Evolutionary conservation across 2,329 filamentous ascomycete genomes (phyloP).

Genomic region (Rutstroemia sp.): DNA sequence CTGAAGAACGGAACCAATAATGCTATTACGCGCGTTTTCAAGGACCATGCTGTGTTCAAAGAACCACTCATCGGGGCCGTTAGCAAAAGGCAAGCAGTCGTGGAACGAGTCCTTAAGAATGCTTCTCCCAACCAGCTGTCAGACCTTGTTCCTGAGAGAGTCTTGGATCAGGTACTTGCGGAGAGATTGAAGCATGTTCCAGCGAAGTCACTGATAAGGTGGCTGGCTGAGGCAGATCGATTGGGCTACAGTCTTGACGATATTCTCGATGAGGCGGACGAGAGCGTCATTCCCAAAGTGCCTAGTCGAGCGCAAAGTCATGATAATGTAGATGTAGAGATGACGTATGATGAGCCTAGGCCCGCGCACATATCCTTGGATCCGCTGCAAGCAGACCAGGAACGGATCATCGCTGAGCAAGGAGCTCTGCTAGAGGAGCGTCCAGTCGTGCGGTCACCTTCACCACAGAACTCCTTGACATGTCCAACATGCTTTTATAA

Average conservation of each 20-base stretch:
- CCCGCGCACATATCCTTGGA: neutral
- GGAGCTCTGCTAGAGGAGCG: neutral
- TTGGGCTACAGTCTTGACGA: constrained; percentile 26
- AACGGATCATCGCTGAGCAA: constrained; percentile 6
- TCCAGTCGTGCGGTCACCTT: neutral
- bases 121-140: constrained; percentile 12
- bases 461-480: neutral
- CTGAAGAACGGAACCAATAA: constrained; percentile 20
- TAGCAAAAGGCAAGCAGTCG: constrained; percentile 12
- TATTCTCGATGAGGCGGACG: constrained; percentile 21
- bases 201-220: constrained; percentile 19
- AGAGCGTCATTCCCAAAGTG: constrained; percentile 16
- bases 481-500: constrained; percentile 2
- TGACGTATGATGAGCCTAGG: neutral
- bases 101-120: constrained; percentile 15
- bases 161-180: constrained; percentile 17
- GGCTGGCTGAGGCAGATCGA: constrained; percentile 21
- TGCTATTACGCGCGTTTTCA: constrained; percentile 20
- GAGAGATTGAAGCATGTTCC: constrained; percentile 18
- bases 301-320: neutral
- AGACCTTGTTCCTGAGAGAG: constrained; percentile 11
- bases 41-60: constrained; percentile 17
- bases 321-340: neutral
- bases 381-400: constrained; percentile 8
- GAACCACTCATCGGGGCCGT: constrained; percentile 13